Percentiles rank a stretch among this genome's conserved stretches.
These are phyloP conservation scores for Lindgomyces ingoldianus DNA, from an alignment of 495 filamentous ascomycete genomes.

Conservation along the genomic window DNA sequence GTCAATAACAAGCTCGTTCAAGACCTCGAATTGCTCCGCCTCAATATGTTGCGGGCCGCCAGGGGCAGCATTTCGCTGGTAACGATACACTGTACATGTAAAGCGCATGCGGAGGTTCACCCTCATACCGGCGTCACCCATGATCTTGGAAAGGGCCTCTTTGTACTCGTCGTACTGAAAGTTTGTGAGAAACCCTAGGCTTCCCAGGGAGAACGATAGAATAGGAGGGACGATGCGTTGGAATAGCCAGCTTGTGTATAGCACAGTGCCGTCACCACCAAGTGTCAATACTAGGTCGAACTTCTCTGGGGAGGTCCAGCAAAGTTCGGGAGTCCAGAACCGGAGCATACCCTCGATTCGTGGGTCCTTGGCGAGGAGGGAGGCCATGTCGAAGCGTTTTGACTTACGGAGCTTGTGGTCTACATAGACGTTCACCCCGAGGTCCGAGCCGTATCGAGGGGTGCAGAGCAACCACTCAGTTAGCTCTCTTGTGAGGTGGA, in stretches of 20 bases:
- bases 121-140: conserved; percentile 91
- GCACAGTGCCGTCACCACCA: conserved; percentile 88
- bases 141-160: conserved; percentile 74
- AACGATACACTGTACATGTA: conserved; percentile 87
- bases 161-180: conserved; percentile 87
- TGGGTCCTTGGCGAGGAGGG: conserved; percentile 68
- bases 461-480: conserved; percentile 83
- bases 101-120: conserved; percentile 97
- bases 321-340: conserved; percentile 94
- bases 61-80: conserved; percentile 19
- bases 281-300: conserved; percentile 92
- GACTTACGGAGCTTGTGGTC: conserved; percentile 86
- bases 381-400: conserved; percentile 78
- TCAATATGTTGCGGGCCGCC: conserved; percentile 41
- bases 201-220: conserved; percentile 84
- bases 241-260: conserved; percentile 93
- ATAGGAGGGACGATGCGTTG: conserved; percentile 90
- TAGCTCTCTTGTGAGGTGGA: conserved; percentile 81
- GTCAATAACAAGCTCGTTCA: conserved; percentile 97
- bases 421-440: conserved; percentile 89
- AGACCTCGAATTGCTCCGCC: conserved; percentile 84
- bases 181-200: conserved; percentile 87
- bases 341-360: conserved; percentile 75
- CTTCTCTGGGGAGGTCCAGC: conserved; percentile 82
- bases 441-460: conserved; percentile 74